These are phyloP conservation scores for Fusarium torreyae DNA, from an alignment of 2,329 filamentous ascomycete genomes.

Conservation along the genomic window DNA sequence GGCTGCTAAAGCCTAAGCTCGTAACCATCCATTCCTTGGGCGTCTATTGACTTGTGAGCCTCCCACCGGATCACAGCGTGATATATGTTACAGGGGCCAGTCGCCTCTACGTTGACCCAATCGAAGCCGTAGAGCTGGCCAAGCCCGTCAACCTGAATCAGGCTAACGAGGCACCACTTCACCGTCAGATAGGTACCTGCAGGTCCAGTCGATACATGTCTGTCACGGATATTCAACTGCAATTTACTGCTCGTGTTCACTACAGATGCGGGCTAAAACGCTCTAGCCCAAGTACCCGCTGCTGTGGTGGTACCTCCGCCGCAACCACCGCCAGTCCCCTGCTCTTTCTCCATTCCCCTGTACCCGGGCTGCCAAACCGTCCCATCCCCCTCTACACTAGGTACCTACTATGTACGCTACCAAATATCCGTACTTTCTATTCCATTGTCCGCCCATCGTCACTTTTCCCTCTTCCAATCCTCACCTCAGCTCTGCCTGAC, in stretches of 20 bases:
- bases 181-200: conserved; percentile 44
- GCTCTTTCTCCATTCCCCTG: conserved; percentile 39
- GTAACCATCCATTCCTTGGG: conserved; percentile 10
- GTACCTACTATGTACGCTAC: background rate
- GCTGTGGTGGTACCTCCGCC: conserved; percentile 35
- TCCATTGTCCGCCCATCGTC: conserved; percentile 40
- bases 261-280: conserved; percentile 18
- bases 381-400: conserved; percentile 37
- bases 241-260: conserved; percentile 1
- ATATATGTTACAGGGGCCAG: conserved; percentile 40
- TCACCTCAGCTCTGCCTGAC: conserved; percentile 31
- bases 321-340: conserved; percentile 42
- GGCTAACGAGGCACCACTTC: conserved; percentile 43
- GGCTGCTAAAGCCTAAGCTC: background rate
- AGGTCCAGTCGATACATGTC: conserved; percentile 33
- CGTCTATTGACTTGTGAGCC: conserved; percentile 32
- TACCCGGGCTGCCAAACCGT: conserved; percentile 47
- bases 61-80: conserved; percentile 25
- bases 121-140: conserved; percentile 38
- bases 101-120: conserved; percentile 34
- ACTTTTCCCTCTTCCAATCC: conserved; percentile 31
- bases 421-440: conserved; percentile 46
- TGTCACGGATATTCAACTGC: background rate
- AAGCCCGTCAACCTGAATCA: conserved; percentile 51
- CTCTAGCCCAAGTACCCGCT: conserved; percentile 34